phyloP scores from a whole-genome alignment of 2,329 filamentous ascomycete species.

The Knufia fluminis region DNA sequence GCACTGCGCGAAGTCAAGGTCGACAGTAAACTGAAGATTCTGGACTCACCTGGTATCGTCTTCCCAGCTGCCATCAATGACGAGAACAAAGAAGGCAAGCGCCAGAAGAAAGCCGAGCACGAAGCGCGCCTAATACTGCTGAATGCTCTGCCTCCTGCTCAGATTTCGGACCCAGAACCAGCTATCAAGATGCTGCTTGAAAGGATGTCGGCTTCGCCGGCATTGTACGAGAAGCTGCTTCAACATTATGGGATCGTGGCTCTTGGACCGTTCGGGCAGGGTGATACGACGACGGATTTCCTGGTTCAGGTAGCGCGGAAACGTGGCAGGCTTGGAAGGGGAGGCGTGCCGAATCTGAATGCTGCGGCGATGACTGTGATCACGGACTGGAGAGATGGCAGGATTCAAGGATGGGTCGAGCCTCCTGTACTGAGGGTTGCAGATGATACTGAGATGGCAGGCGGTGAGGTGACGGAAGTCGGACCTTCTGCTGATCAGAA shows the following conservation, averaged over 20 bases:
- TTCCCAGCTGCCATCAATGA: conserved; percentile 59
- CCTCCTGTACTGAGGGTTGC: conserved; percentile 58
- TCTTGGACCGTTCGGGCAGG: conserved; percentile 55
- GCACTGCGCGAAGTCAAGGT: conserved; percentile 83
- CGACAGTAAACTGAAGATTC: conserved; percentile 84
- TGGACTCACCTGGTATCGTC: conserved; percentile 90
- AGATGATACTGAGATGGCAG: conserved; percentile 30
- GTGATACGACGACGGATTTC: conserved; percentile 80
- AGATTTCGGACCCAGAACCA: conserved; percentile 85
- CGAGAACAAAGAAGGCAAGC: conserved; percentile 33
- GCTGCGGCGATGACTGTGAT: conserved; percentile 87
- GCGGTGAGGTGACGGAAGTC: conserved; percentile 26
- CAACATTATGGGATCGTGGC: conserved; percentile 77
- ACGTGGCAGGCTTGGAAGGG: conserved; percentile 76
- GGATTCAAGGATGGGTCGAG: conserved; percentile 86
- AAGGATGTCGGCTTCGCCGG: conserved; percentile 62
- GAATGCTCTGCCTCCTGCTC: conserved; percentile 85
- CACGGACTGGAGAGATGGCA: conserved; percentile 91
- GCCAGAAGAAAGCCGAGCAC: conserved; percentile 62
- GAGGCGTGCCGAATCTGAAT: conserved; percentile 79
- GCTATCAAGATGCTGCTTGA: conserved; percentile 78
- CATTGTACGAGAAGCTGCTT: conserved; percentile 69
- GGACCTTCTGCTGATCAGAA: conserved; percentile 53
- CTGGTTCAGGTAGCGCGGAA: conserved; percentile 91
- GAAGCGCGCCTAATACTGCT: conserved; percentile 74